Evolutionary conservation across 495 filamentous ascomycete genomes (phyloP).

Genomic region (Neurospora hispaniola): DNA sequence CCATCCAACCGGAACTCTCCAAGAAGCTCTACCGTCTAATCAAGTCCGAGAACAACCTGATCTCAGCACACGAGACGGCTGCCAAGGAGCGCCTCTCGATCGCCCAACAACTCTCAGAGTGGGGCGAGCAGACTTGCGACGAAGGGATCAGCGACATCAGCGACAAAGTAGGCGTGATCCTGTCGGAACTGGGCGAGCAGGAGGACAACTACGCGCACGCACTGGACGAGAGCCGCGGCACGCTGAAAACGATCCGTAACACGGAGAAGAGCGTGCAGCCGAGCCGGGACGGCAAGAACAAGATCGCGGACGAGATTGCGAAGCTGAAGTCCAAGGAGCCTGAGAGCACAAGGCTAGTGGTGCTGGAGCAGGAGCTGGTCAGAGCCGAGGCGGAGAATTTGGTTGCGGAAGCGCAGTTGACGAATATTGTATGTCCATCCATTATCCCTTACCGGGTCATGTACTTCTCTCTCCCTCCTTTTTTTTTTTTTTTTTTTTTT

Average conservation of each 20-base stretch:
- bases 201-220: conserved; percentile 80
- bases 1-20: conserved; percentile 73
- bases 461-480: neutral
- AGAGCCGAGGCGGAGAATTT: conserved; percentile 89
- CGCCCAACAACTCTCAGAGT: conserved; percentile 86
- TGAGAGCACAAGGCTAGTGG: conserved; percentile 58
- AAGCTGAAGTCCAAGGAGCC: conserved; percentile 86
- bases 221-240: conserved; percentile 66
- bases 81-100: conserved; percentile 71
- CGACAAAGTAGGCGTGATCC: conserved; percentile 87
- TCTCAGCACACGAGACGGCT: conserved; percentile 72
- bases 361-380: conserved; percentile 90
- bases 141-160: conserved; percentile 78
- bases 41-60: conserved; percentile 80
- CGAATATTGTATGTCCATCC: conserved; percentile 60
- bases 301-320: conserved; percentile 82
- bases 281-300: conserved; percentile 69
- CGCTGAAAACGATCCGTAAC: conserved; percentile 85
- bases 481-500: too few species aligned
- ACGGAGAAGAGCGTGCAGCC: conserved; percentile 92
- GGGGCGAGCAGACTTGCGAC: conserved; percentile 84
- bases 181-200: conserved; percentile 85
- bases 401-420: conserved; percentile 93
- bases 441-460: neutral
- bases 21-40: conserved; percentile 80